Percentiles rank a stretch among this genome's conserved stretches.
Evolutionary conservation across 768 basidiomycete species (phyloP).

Genomic region (Tulasnella sp.): DNA sequence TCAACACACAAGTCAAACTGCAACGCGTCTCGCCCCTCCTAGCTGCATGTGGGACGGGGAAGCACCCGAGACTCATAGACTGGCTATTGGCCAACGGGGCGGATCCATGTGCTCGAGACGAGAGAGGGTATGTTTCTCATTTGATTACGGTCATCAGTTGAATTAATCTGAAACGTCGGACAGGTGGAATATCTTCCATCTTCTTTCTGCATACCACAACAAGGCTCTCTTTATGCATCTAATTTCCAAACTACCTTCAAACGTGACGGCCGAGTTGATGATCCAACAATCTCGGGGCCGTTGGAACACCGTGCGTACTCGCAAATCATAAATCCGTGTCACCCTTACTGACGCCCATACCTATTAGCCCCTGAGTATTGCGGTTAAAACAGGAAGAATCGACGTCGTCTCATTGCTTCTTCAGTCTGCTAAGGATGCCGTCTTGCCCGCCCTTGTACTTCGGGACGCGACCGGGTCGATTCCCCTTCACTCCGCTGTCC

Average conservation of each 20-base stretch:
- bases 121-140: constrained; percentile 34
- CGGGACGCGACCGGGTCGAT: constrained; percentile 42
- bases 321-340: background rate
- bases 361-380: constrained; percentile 25
- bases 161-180: background rate
- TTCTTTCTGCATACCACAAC: constrained; percentile 29
- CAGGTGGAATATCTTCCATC: constrained; percentile 52
- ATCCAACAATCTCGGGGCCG: constrained; percentile 37
- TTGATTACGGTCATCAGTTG: too few relatives aligned
- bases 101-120: constrained; percentile 36
- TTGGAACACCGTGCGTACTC: constrained; percentile 37
- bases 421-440: background rate
- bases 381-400: constrained; percentile 32
- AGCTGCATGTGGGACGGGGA: constrained; percentile 31
- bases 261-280: constrained; percentile 37
- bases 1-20: constrained; percentile 39
- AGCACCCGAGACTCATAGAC: constrained; percentile 33
- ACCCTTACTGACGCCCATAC: background rate
- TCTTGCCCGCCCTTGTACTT: constrained; percentile 26
- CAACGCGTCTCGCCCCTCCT: constrained; percentile 27
- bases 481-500: constrained; percentile 41
- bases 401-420: constrained; percentile 29
- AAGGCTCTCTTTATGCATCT: constrained; percentile 33
- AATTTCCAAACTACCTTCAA: constrained; percentile 40
- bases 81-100: constrained; percentile 40